Base-by-base conservation (phyloP, 2,329 filamentous ascomycete genomes). In the Cercospora nicotianae region DNA sequence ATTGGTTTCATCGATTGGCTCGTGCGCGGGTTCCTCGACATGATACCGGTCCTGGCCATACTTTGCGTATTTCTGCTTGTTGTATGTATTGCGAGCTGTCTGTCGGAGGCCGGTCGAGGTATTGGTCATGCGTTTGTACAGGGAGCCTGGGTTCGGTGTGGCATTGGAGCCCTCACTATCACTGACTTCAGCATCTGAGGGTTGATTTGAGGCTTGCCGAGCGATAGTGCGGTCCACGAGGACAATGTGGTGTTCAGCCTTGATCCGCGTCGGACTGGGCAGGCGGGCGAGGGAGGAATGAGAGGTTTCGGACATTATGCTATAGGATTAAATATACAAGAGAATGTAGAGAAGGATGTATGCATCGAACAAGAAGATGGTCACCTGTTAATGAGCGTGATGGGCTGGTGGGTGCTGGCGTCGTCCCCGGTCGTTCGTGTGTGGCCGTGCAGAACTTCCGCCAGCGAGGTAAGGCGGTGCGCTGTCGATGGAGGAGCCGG, bases 191-290 rank as follows among this genome's bases (percentile, higher is more conserved):
- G 73, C 71, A 68, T 72, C 69, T 30, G 68, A 62, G 33, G 66
- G 33, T 30, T 64, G 45, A 64, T 65, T 64, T n/a, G 69, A 68
- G 31, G 61, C 26, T 53, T 63, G 45, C 69, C 69, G 53, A 28
- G 70, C 67, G 18, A 62, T 77, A 36, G 82, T 80, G 60, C 81
- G 80, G 77, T 92, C 89, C 72, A 91, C 83, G 42, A 94, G 86
- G 72, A 77, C 80, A 75, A 94, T 93, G 77, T 89, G 88, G 79
- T 92, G 90, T 74, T 76, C 71, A 61, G 67, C 70, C 66, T 74
- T 71, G 66, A 74, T 68, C 23, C 66, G 63, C 67, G 71, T 64
- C 63, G 74, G 58, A 70, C 69, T 70, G 62, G 69, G 72, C 55
- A 75, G 60, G 57, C 69, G 68, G 42, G 70, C 69, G 64, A 70